Evolutionary conservation across 2,329 filamentous ascomycete species (phyloP).

Genomic region (Hysterium pulicare): DNA sequence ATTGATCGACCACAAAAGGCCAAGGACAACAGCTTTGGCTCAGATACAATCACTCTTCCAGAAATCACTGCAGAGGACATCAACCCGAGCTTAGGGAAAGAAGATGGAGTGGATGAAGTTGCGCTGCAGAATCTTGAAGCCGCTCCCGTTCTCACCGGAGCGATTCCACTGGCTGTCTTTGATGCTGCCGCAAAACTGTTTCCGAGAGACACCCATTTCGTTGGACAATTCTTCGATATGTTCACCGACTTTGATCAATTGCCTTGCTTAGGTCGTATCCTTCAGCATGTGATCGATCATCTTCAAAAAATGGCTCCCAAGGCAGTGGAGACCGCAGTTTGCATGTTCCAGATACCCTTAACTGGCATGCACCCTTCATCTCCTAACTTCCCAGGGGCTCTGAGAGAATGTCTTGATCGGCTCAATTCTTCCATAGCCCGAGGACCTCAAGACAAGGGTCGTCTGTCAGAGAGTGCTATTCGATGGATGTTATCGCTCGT

Average conservation of each 20-base stretch:
- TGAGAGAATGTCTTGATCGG: slow-evolving; percentile 62
- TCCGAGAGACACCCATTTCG: slow-evolving; percentile 63
- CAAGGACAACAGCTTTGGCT: slow-evolving; percentile 47
- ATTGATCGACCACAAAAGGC: slow-evolving; percentile 41
- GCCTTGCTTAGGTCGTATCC: slow-evolving; percentile 61
- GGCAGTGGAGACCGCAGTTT: slow-evolving; percentile 58
- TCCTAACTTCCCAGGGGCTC: slow-evolving; percentile 67
- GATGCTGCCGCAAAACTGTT: slow-evolving; percentile 79
- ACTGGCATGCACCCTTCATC: slow-evolving; percentile 62
- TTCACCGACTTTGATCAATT: slow-evolving; percentile 67
- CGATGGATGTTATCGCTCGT: slow-evolving; percentile 48
- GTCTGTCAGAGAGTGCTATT: slow-evolving; percentile 47
- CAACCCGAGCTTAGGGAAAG: slow-evolving; percentile 51
- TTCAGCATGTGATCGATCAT: slow-evolving; percentile 68
- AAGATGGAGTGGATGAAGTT: slow-evolving; percentile 49
- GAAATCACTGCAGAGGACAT: slow-evolving; percentile 61
- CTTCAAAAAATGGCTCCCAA: slow-evolving; percentile 60
- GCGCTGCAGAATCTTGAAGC: slow-evolving; percentile 62
- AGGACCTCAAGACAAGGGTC: slow-evolving; percentile 28
- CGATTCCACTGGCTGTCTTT: slow-evolving; percentile 89
- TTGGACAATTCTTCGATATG: slow-evolving; percentile 75
- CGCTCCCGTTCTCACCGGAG: slow-evolving; percentile 85
- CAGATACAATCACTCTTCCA: slow-evolving; percentile 57
- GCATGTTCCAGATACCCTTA: slow-evolving; percentile 68
- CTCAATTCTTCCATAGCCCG: slow-evolving; percentile 53